phyloP scores from a whole-genome alignment of 192 early-diverging fungal genomes.

The Phlyctochytrium bullatum region DNA sequence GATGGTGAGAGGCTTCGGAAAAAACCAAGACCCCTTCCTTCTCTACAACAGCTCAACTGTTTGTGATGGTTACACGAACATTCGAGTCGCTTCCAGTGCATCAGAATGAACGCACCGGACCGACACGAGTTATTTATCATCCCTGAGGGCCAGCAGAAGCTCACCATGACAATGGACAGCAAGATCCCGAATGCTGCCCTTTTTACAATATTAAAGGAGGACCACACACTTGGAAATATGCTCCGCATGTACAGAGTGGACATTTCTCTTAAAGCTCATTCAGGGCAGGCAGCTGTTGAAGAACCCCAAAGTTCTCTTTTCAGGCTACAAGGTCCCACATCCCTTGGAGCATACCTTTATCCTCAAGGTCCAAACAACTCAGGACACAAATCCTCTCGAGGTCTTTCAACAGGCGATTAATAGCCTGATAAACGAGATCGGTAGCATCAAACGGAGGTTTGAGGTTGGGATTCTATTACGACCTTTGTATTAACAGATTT shows the following conservation, averaged over 20 bases:
- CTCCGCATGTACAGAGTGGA: conserved; percentile 72
- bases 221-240: conserved; percentile 96
- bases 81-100: too few relatives aligned
- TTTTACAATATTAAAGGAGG: conserved; percentile 89
- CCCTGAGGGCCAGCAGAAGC: conserved; percentile 35
- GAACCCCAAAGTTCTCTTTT: conserved; percentile 90
- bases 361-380: conserved; percentile 89
- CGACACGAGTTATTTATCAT: conserved; percentile 32
- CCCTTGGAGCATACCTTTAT: conserved; percentile 91
- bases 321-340: conserved; percentile 93
- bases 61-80: too few relatives aligned
- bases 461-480: conserved; percentile 43
- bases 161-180: conserved; percentile 79
- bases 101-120: conserved; percentile 23
- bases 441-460: conserved; percentile 79
- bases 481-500: background rate
- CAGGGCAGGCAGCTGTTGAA: conserved; percentile 74
- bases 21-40: too few relatives aligned
- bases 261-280: background rate
- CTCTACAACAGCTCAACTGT: too few relatives aligned
- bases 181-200: conserved; percentile 93
- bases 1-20: too few relatives aligned
- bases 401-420: conserved; percentile 77
- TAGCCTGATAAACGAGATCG: conserved; percentile 73
- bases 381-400: conserved; percentile 78